Evolutionary conservation across 257 asterid species (phyloP), one percentile per base, ranked within the genome.

Genomic region (Solanum pennellii): DNA sequence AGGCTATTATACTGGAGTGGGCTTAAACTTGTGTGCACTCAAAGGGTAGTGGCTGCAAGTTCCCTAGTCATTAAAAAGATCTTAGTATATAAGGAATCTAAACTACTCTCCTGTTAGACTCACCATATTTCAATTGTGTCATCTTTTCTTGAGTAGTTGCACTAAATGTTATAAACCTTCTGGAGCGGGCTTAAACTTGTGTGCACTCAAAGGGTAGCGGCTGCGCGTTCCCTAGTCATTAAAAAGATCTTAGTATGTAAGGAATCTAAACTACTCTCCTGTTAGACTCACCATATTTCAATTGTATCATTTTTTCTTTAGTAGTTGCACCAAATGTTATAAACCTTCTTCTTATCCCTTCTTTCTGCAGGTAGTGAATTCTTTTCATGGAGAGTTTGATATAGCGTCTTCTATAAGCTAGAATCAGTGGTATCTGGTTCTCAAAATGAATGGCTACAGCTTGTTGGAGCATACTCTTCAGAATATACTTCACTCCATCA

Each of bases 381-480:
- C 39, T 49, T 83, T 83, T 66, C 71, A 21, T n/a, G 37, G 60
- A 11, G 87, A 84, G 86, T 49, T 84, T 73, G 83, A 84, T 39
- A 60, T 27, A 49, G 41, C 52, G 14, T 39, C 66, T 74, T 47
- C 71, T 41, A 71, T 27, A 27, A 83, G 56, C 68, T 83, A 52
- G 84, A 75, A 62, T 14, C 75, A 39, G 52, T 56, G 72, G 47
- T 87, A 23, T 75, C 79, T 73, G 69, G 88, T 74, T 49, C 42
- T 45, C 74, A 92, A 90, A 91, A 94, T 93, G 97, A 92, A 88
- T 83, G 90, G 91, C 80, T 83, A 86, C 85, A 88, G 85, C 88
- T 45, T 82, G 66, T 91, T 97, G 91, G 98, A 95, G 86, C 86
- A 6, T 89, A 91, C 94, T 80, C 88, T 95, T 72, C 60, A 41